Base-by-base conservation (phyloP, 2,329 filamentous ascomycete genomes). In the Davidsoniella eucalypti region DNA sequence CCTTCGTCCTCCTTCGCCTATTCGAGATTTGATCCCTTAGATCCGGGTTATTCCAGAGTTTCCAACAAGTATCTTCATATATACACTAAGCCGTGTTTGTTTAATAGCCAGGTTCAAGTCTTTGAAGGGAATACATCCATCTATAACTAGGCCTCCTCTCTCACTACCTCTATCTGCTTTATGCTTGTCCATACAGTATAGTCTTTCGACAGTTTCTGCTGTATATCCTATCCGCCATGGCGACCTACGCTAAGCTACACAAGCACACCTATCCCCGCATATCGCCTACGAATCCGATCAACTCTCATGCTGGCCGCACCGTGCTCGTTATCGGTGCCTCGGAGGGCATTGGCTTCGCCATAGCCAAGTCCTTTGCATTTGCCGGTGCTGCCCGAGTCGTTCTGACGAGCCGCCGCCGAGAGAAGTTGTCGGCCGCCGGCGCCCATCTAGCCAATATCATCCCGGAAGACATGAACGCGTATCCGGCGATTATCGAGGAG, bases 321-420 rank as follows among this genome's bases (percentile, higher is more conserved):
- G 73, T 82, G 5, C 66, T 86, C 7, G 76, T 87, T 58, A 81
- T 77, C 1, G 82, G 82, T 39, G 78, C 72, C n/a, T 73, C 75
- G 0, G 71, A 69, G 0, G 79, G 81, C 25, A 77, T 86, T 44
- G 82, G 81, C 1, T 74, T 76, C 51, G 74, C 76, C 0, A 73
- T 82, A 12, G 79, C 80, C 2, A 68, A 70, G 44, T 66, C 78
- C 44, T 85, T 71, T 55, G 61, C 64, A 8, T 51, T 57, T 1
- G 71, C 70, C 0, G 60, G 61, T 0, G 65, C 67, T 6, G 48
- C 59, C 2, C 58, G 55, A 1, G 58, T 72, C 23, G 61, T 65
- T 8, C 58, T 74, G 38, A 52, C 65, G 1, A 66, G 62, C 6
- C 67, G 69, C 5, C 63, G 62, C 2, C 33, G 55, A 0, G 55